Base-by-base conservation (phyloP, 257 asterid species). In the Solanum tarijense region DNA sequence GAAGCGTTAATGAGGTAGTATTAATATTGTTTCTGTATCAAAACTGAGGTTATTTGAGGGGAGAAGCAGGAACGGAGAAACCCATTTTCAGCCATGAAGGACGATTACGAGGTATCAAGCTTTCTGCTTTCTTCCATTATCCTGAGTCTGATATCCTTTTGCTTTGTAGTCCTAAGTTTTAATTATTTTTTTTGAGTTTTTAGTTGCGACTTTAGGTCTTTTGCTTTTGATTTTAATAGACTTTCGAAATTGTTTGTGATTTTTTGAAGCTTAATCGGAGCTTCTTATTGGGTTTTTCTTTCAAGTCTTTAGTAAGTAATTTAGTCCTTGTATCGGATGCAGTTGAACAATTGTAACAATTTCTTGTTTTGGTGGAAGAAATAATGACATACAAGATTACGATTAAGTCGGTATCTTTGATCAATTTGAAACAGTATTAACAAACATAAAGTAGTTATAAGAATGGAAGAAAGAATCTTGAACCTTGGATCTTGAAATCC, bases 41-140 rank as follows among this genome's bases (percentile, higher is more conserved):
- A 21, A 18, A 18, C 4, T 38, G 43, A 20, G 31, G 39, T 29
- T 16, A 8, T 38, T 41, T 41, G 12, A 13, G 29, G 36, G 31
- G 82, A 60, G 46, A 39, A 16, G 65, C 27, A 62, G 46, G 9
- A 7, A 5, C 43, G 11, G 8, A n/a, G 10, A 2, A 86, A n/a
- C 41, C 43, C 68, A 48, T 29, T 36, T 71, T 71, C 72, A 65
- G 13, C 23, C 66, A 86, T 39, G 92, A 88, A 83, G 74, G 91
- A 89, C 62, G 93, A 89, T 62, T 89, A 88, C 74, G 90, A 91
- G 89, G 93, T 91, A 55, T 34, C n/a, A 9, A 87, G n/a, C 84
- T 43, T 43, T 72, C 68, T 74, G 12, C 12, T 71, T 20, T 25
- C n/a, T 41, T 34, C 27, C 10, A 9, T 46, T 79, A 41, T 14